These are phyloP conservation scores for Echeveria elegans DNA, from an alignment of 164 flowering plant genomes.

Conservation along the genomic window DNA sequence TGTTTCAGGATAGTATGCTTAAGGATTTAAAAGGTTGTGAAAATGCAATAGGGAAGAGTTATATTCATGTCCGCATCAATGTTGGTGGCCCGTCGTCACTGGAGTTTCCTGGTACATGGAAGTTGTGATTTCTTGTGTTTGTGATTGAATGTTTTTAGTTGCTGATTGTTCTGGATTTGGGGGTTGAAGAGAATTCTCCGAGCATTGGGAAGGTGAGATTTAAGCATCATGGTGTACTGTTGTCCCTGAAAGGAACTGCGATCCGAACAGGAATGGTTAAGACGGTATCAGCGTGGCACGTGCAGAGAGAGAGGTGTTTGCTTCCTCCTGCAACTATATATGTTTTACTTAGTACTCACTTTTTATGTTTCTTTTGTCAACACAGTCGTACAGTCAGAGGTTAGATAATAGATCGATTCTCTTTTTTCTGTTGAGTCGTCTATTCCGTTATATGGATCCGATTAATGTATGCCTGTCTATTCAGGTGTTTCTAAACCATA, in stretches of 20 bases:
- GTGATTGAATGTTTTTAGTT: background rate
- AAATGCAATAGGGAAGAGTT: constrained; percentile 35
- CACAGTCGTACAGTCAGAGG: too few species aligned
- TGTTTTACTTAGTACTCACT: too few species aligned
- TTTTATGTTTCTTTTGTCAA: too few species aligned
- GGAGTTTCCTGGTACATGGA: constrained; percentile 59
- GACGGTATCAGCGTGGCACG: constrained; percentile 59
- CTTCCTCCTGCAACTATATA: background rate
- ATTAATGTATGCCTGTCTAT: too few species aligned
- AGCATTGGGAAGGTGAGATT: constrained; percentile 86
- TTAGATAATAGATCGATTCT: too few species aligned
- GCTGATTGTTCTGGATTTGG: constrained; percentile 8
- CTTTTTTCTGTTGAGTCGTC: too few species aligned
- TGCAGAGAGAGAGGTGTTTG: constrained; percentile 63
- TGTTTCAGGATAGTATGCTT: background rate
- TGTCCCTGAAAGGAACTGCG: constrained; percentile 87
- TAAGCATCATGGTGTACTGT: constrained; percentile 78
- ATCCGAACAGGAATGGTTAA: constrained; percentile 79
- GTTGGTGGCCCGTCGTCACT: constrained; percentile 55
- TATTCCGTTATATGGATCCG: too few species aligned
- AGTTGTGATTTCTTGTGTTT: background rate
- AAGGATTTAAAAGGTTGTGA: constrained; percentile 42
- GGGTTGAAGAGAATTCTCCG: constrained; percentile 57
- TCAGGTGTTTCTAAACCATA: too few species aligned
- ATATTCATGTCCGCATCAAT: constrained; percentile 66